Evolutionary conservation across 768 basidiomycete species (phyloP), one percentile per base, ranked within the genome.

Genomic region (Tephrocybe sp.): DNA sequence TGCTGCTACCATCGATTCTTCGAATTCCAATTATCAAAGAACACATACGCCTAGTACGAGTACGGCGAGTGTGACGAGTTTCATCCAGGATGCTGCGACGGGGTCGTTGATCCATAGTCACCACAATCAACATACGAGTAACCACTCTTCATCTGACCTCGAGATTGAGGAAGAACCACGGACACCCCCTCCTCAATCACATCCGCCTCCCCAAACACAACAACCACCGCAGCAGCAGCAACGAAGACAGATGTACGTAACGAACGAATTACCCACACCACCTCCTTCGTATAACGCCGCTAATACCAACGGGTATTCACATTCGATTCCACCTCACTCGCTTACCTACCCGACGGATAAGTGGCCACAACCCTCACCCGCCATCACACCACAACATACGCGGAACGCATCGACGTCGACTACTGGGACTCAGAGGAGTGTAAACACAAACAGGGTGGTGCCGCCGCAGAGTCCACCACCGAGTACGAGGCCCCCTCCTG

Each of bases 271-370:
- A 13, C 53, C 69, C 1, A 24, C 45, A 6, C 49, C 77, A 6
- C 79, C 78, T 0, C 77, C 79, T 3, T 75, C 79, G 2, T 79
- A 79, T 36, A 61, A 56, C 31, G 40, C 45, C 41, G 40, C 47
- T 12, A 30, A 30, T 30, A 30, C 12, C 7, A 30, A 30, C 12
- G 29, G 29, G 29, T 7, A 30, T 30, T 30, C 29, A 30, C 6
- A 30, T 12, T 30, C 29, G 29, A 12, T 7, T 12, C 12, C 29
- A 12, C 29, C 7, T 30, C 29, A 12, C 6, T 12, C 29, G 29
- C 29, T 30, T 30, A n/a, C n/a, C n/a, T n/a, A n/a, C n/a, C 29
- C 29, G 6, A 6, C 29, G 12, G 29, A 6, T 30, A 6, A 12
- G 6, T 12, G 12, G 6, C 12, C 29, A 30, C 29, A 12, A 30